Base-by-base conservation (phyloP, 2,329 filamentous ascomycete genomes). In the Fusarium torulosum region DNA sequence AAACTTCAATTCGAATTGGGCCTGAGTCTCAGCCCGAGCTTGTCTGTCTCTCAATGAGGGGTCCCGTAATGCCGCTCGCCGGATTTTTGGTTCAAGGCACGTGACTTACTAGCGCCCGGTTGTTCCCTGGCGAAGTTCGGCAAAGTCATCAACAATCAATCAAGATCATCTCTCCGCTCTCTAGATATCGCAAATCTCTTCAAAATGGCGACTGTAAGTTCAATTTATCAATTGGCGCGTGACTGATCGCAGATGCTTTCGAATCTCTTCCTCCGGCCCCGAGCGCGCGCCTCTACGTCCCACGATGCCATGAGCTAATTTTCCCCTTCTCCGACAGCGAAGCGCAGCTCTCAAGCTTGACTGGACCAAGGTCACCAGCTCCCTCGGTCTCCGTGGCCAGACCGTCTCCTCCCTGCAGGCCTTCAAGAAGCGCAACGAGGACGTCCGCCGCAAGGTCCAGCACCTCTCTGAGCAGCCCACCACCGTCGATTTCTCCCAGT, bases 361-460 rank as follows among this genome's bases (percentile, higher is more conserved):
- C 90, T 99, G 96, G 96, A 89, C 89, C 85, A 96, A 96, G 86
- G 89, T 99, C 79, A 91, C 91, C 83, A 89, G 88, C 84, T 96
- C 95, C 79, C 94, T 99, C 77, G 95, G 95, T 81, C 93, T 99
- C 82, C 93, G 93, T 82, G 96, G 96, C 81, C 92, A 94, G 85
- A 99, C 96, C 74, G 94, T 93, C 74, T 84, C 91, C 76, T 91
- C 95, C 67, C 93, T 99, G 67, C 91, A 95, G 81, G 88, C 93
- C 72, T 99, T 99, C 91, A 99, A 99, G 90, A 96, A 97, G 90
- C 94, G 96, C 85, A 97, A 98, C 87, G 96, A 99, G 80, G 94
- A 97, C 81, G 95, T 93, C 79, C 94, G 95, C 84, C 95, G 96
- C 86, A 95, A 95, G 85, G 87, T 99, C 66, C 89, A 91, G 82